Percentiles rank a stretch among this genome's conserved stretches.
phyloP scores from a whole-genome alignment of 768 basidiomycete species.

The Mycena polygramma region DNA sequence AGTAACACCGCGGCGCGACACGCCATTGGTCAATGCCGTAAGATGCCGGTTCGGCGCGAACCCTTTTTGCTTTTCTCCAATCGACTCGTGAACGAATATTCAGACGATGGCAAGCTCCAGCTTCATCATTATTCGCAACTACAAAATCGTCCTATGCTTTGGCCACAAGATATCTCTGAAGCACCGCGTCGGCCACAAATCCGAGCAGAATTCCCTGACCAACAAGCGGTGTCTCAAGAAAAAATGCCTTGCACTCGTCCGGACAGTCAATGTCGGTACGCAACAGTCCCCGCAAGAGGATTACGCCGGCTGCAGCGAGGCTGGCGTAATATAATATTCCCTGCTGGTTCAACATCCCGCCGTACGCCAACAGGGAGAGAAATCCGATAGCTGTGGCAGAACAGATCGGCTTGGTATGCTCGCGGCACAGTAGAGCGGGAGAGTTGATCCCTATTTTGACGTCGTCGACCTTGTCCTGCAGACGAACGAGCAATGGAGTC shows the following conservation, averaged over 20 bases:
- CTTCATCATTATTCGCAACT: too few relatives aligned
- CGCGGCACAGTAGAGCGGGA: slow-evolving; percentile 67
- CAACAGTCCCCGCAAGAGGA: slow-evolving; percentile 40
- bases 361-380: slow-evolving; percentile 56
- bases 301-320: slow-evolving; percentile 37
- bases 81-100: too few relatives aligned
- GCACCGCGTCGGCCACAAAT: slow-evolving; percentile 42
- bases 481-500: slow-evolving; percentile 36
- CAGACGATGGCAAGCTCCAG: too few relatives aligned
- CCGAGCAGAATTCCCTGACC: slow-evolving; percentile 46
- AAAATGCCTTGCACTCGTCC: slow-evolving; percentile 43
- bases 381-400: slow-evolving; percentile 59
- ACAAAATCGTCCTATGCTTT: neutral
- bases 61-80: too few relatives aligned
- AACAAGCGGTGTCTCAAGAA: slow-evolving; percentile 44
- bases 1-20: too few relatives aligned
- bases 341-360: slow-evolving; percentile 60
- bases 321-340: slow-evolving; percentile 52
- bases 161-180: slow-evolving; percentile 23
- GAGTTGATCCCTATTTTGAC: slow-evolving; percentile 68
- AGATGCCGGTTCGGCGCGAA: too few relatives aligned
- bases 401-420: slow-evolving; percentile 62
- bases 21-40: too few relatives aligned
- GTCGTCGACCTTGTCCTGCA: slow-evolving; percentile 72
- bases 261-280: slow-evolving; percentile 46